These are phyloP conservation scores for Exophiala oligosperma DNA, from an alignment of 2,329 filamentous ascomycete genomes.

Conservation along the genomic window DNA sequence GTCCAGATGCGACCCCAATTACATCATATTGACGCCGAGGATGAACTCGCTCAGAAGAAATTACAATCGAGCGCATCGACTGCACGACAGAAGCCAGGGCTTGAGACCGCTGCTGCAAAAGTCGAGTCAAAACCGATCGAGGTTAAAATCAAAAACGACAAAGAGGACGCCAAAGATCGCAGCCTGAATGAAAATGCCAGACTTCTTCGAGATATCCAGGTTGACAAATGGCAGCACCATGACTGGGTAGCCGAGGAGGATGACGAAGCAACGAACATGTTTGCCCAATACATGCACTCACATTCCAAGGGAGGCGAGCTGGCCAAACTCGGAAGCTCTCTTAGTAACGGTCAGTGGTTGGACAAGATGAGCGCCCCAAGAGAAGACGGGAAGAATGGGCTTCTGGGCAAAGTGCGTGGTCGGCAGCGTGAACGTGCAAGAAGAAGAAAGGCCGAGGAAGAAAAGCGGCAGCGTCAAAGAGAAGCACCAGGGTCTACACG, in stretches of 20 bases:
- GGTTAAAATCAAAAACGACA: constrained; percentile 75
- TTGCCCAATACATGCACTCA: constrained; percentile 70
- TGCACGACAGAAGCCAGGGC: constrained; percentile 34
- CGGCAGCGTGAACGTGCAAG: constrained; percentile 29
- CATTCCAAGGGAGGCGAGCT: constrained; percentile 43
- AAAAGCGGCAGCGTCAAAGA: constrained; percentile 23
- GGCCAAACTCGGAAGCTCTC: constrained; percentile 53
- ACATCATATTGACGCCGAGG: constrained; percentile 83
- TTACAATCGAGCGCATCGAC: constrained; percentile 33
- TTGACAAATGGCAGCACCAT: constrained; percentile 78
- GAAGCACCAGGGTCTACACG: constrained; percentile 7
- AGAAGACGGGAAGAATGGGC: constrained; percentile 34
- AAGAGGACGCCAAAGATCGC: constrained; percentile 44
- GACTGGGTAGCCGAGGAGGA: constrained; percentile 79
- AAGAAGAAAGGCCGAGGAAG: constrained; percentile 28
- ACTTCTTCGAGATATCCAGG: constrained; percentile 74
- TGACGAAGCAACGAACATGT: constrained; percentile 57
- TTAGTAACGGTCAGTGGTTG: constrained; percentile 61
- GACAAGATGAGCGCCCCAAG: constrained; percentile 62
- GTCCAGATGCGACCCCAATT: constrained; percentile 90
- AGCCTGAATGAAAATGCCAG: constrained; percentile 71
- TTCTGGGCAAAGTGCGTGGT: constrained; percentile 28
- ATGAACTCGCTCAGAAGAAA: constrained; percentile 65
- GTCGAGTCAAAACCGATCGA: constrained; percentile 74
- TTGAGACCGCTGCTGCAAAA: constrained; percentile 46